These are phyloP conservation scores for Chrysochromulina tobinii DNA, from an alignment of 78 protist genomes.

Conservation along the genomic window DNA sequence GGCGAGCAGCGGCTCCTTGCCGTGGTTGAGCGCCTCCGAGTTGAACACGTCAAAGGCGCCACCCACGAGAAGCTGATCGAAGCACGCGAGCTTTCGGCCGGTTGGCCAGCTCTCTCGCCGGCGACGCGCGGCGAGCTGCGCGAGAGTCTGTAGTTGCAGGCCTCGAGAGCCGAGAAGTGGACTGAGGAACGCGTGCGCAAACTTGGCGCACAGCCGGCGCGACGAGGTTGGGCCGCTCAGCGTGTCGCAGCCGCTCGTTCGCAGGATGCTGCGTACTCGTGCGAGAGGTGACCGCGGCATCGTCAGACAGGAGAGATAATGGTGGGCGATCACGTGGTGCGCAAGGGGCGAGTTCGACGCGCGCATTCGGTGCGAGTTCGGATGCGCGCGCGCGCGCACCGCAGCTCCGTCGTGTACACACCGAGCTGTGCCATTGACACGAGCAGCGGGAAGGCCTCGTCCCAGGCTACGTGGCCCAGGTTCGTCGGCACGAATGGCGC, in stretches of 20 bases:
- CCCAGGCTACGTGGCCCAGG: conserved; percentile 11
- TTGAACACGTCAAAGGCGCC: background rate
- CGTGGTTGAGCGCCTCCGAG: background rate
- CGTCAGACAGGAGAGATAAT: too few species aligned
- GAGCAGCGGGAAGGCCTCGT: conserved; percentile 7
- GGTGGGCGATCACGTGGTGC: too few species aligned
- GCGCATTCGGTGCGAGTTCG: too few species aligned
- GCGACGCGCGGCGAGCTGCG: too few species aligned
- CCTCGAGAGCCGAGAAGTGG: background rate
- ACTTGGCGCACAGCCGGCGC: background rate
- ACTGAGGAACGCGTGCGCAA: background rate
- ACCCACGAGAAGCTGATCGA: background rate
- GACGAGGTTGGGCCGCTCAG: background rate
- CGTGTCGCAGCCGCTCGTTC: background rate
- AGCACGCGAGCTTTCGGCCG: background rate
- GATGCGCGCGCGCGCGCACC: too few species aligned
- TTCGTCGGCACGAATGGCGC: background rate
- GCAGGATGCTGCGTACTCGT: background rate
- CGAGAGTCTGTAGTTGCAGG: too few species aligned
- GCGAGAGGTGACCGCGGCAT: too few species aligned
- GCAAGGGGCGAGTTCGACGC: too few species aligned
- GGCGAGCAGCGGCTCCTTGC: conserved; percentile 22
- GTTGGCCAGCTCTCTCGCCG: too few species aligned
- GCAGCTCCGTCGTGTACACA: background rate
- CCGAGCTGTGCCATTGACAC: conserved; percentile 8